Percentiles rank a stretch among this genome's conserved stretches.
phyloP scores from a whole-genome alignment of 805 yeast genomes.

The Cyberlindnera mrakii region DNA sequence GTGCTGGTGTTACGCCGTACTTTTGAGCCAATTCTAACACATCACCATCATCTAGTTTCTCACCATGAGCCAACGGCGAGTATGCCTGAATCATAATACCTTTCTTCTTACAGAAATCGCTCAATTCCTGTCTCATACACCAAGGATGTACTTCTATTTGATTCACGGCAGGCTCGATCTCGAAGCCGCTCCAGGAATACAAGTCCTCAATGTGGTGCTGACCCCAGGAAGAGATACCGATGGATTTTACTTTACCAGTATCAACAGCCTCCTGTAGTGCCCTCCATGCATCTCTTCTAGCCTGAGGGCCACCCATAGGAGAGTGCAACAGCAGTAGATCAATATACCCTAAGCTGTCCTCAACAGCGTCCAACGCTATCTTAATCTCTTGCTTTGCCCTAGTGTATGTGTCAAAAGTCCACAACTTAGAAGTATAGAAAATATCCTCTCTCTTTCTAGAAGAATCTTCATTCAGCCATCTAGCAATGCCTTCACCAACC shows the following conservation, averaged over 20 bases:
- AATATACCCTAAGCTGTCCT: constrained; percentile 52
- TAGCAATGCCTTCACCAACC: constrained; percentile 51
- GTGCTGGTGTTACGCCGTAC: constrained; percentile 39
- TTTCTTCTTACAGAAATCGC: constrained; percentile 36
- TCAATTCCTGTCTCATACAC: constrained; percentile 36
- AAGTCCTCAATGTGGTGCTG: constrained; percentile 56
- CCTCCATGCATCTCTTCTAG: constrained; percentile 59
- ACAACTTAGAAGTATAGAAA: constrained; percentile 64
- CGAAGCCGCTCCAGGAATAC: constrained; percentile 50
- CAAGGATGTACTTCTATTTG: constrained; percentile 61
- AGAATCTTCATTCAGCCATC: constrained; percentile 43
- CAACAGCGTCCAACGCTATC: constrained; percentile 46
- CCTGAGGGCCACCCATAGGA: constrained; percentile 48
- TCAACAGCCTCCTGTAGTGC: constrained; percentile 74
- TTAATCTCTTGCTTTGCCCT: constrained; percentile 54
- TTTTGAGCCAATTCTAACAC: constrained; percentile 36
- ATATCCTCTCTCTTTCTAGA: constrained; percentile 44
- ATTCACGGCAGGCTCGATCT: constrained; percentile 62
- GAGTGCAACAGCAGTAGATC: constrained; percentile 67
- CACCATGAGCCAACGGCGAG: constrained; percentile 58
- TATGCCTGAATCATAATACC: constrained; percentile 54
- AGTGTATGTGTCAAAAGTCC: constrained; percentile 46
- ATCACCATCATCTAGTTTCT: constrained; percentile 37
- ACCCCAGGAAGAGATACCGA: constrained; percentile 79
- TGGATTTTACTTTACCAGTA: constrained; percentile 52